phyloP scores from a whole-genome alignment of 768 basidiomycete genomes.

The Boletus rubropictus region DNA sequence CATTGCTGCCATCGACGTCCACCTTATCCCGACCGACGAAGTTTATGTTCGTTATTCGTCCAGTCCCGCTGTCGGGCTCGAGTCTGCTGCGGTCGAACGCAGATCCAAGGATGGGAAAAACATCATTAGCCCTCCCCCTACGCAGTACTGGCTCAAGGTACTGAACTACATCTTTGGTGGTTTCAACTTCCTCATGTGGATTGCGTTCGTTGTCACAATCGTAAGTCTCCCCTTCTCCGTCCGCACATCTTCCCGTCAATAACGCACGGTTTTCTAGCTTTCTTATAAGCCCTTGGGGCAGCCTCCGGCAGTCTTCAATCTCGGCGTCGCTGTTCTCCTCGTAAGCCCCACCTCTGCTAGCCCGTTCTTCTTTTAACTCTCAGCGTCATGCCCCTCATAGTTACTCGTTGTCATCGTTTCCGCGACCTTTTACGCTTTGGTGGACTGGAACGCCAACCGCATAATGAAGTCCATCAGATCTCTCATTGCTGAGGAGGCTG shows the following conservation, averaged over 20 bases:
- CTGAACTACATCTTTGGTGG: constrained; percentile 53
- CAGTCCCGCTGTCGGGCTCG: constrained; percentile 42
- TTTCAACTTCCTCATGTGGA: constrained; percentile 52
- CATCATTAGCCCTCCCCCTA: constrained; percentile 43
- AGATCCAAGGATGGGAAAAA: constrained; percentile 40
- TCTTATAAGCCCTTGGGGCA: constrained; percentile 48
- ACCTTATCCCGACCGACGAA: constrained; percentile 37
- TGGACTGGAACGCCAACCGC: constrained; percentile 44
- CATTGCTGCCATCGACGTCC: constrained; percentile 45
- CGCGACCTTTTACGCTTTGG: constrained; percentile 43
- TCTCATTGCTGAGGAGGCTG: constrained; percentile 54
- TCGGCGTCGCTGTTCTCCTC: constrained; percentile 48
- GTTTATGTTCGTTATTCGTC: constrained; percentile 41
- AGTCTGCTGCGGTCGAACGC: constrained; percentile 38
- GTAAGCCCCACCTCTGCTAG: constrained; percentile 27
- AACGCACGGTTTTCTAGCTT: constrained; percentile 32
- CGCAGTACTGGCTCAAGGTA: constrained; percentile 44
- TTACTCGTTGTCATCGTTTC: constrained; percentile 40
- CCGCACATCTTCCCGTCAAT: not conserved
- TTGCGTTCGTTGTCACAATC: constrained; percentile 45
- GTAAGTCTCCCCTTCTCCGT: constrained; percentile 23
- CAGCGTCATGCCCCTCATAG: constrained; percentile 21
- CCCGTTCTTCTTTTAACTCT: not conserved
- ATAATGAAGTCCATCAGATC: constrained; percentile 54
- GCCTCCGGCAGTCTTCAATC: constrained; percentile 39